Conservation (phyloP, 208 protist genomes). For the Acanthamoeba sp. region DNA sequence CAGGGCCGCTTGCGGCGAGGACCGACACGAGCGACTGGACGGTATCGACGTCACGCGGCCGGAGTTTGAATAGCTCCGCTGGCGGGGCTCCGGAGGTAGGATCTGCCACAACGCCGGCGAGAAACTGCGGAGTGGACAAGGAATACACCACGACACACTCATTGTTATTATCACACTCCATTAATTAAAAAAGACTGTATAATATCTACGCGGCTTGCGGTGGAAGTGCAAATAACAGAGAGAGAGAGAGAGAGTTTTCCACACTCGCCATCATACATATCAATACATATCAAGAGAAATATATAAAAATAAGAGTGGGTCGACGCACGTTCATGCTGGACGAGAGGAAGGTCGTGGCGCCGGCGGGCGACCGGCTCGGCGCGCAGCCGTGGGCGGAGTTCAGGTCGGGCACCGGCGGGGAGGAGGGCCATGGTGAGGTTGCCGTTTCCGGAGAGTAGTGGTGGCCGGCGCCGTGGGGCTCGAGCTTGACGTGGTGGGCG, state of each 20-base stretch:
- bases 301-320: neutral
- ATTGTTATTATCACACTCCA: no score
- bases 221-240: no score
- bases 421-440: neutral
- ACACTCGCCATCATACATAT: no score
- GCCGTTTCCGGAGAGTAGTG: neutral
- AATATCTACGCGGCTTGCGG: no score
- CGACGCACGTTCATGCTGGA: slow-evolving; percentile 47
- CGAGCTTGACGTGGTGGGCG: neutral
- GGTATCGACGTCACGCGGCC: neutral
- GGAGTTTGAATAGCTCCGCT: neutral
- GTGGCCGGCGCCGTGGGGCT: neutral
- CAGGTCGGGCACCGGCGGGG: neutral
- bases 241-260: no score
- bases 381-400: neutral
- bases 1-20: neutral
- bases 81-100: neutral
- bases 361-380: neutral
- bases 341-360: neutral
- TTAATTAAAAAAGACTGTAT: no score
- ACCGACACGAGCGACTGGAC: neutral
- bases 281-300: no score
- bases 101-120: neutral
- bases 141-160: no score
- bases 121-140: neutral